These are phyloP conservation scores for Hymenoscyphus fraxineus DNA, from an alignment of 2,329 filamentous ascomycete genomes.

Conservation along the genomic window DNA sequence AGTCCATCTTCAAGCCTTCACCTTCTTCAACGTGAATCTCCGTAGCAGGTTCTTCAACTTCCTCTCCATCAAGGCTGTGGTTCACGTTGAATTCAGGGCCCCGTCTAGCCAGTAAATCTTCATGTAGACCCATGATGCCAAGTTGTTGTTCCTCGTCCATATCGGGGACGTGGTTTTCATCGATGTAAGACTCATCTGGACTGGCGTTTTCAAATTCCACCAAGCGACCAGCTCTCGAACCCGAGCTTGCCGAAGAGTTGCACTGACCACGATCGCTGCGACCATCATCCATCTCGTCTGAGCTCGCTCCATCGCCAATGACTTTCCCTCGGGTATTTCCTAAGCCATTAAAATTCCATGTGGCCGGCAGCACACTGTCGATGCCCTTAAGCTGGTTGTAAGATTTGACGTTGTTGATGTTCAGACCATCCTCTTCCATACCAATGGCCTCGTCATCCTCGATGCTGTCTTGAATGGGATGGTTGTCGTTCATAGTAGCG, in stretches of 20 bases:
- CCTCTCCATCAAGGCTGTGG: constrained; percentile 20
- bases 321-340: constrained; percentile 15
- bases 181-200: constrained; percentile 20
- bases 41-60: constrained; percentile 29
- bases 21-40: constrained; percentile 35
- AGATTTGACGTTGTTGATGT: constrained; percentile 13
- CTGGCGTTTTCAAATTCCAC: constrained; percentile 28
- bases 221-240: constrained; percentile 21
- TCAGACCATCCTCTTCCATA: constrained; percentile 21
- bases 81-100: constrained; percentile 6
- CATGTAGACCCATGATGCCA: constrained; percentile 19
- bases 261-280: constrained; percentile 32
- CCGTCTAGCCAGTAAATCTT: constrained; percentile 18
- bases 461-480: constrained; percentile 29
- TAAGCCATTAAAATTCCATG: constrained; percentile 23
- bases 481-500: constrained; percentile 22
- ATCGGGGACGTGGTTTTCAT: constrained; percentile 30
- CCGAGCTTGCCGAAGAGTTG: constrained; percentile 30
- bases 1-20: constrained; percentile 30
- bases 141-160: constrained; percentile 24
- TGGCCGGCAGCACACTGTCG: not conserved
- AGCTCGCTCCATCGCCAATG: constrained; percentile 27
- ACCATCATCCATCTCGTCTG: constrained; percentile 23
- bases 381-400: not conserved
- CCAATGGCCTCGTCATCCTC: constrained; percentile 31